Conservation (phyloP, 192 early-diverging fungal genomes). For the Entomortierella parvispora region DNA sequence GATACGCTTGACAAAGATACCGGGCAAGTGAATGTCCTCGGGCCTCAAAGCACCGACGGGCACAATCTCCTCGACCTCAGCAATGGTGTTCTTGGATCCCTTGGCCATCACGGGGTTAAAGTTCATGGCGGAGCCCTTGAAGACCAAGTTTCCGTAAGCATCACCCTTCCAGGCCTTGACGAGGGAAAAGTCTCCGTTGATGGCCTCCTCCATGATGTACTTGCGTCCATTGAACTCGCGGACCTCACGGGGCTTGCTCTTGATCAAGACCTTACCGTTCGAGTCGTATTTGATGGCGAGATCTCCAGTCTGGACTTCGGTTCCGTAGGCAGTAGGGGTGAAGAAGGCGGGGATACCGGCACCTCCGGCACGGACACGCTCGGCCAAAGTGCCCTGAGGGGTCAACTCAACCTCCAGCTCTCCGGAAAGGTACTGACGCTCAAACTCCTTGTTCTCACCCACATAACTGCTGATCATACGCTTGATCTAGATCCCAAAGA, state of each 20-base stretch:
- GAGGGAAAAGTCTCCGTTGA: conserved; percentile 77
- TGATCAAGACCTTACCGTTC: conserved; percentile 63
- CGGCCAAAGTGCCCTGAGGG: conserved; percentile 82
- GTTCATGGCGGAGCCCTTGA: conserved; percentile 77
- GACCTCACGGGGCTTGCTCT: conserved; percentile 73
- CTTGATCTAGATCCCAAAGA: conserved; percentile 59
- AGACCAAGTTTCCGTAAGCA: conserved; percentile 78
- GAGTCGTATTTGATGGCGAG: conserved; percentile 77
- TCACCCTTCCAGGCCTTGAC: conserved; percentile 92
- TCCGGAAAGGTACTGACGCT: conserved; percentile 81
- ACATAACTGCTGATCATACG: conserved; percentile 84
- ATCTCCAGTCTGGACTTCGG: conserved; percentile 74
- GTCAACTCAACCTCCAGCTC: conserved; percentile 83
- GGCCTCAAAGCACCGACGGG: conserved; percentile 72
- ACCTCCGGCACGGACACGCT: conserved; percentile 80
- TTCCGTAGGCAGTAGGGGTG: conserved; percentile 77
- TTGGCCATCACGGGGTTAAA: conserved; percentile 83
- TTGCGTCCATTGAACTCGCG: conserved; percentile 70
- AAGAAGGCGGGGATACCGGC: conserved; percentile 83
- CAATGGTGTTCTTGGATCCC: conserved; percentile 78
- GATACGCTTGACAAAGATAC: conserved; percentile 78
- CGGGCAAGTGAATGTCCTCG: conserved; percentile 78
- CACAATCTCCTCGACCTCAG: conserved; percentile 85
- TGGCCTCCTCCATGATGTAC: conserved; percentile 84
- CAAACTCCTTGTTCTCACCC: conserved; percentile 86